Evolutionary conservation across 2,329 filamentous ascomycete species (phyloP).

Genomic region (Dactylellina cionopaga): DNA sequence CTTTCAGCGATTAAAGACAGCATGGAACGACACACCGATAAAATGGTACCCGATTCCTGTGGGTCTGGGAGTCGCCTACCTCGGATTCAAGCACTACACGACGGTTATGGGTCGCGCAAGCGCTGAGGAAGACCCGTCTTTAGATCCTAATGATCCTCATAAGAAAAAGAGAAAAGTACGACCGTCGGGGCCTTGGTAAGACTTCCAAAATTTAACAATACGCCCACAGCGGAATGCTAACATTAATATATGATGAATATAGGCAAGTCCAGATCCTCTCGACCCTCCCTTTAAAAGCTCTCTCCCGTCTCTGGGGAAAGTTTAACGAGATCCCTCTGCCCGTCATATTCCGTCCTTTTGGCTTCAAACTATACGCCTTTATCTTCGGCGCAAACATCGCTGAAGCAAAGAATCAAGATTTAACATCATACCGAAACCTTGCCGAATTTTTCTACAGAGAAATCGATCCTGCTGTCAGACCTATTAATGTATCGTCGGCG

Average conservation of each 20-base stretch:
- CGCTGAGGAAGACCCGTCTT: slow-evolving; percentile 62
- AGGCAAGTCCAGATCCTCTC: slow-evolving; percentile 93
- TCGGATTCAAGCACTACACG: slow-evolving; percentile 85
- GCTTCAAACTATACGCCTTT: slow-evolving; percentile 90
- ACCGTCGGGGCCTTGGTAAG: slow-evolving; percentile 83
- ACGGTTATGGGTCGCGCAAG: slow-evolving; percentile 70
- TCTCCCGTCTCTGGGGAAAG: slow-evolving; percentile 86
- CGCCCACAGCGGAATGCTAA: too few relatives aligned
- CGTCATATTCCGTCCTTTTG: slow-evolving; percentile 85
- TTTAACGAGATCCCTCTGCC: slow-evolving; percentile 92
- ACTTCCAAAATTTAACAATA: background rate
- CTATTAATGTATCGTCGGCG: slow-evolving; percentile 82
- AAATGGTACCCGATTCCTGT: slow-evolving; percentile 93
- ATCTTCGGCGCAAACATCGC: slow-evolving; percentile 89
- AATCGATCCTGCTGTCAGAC: slow-evolving; percentile 86
- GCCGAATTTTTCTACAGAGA: slow-evolving; percentile 97
- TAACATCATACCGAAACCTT: slow-evolving; percentile 90
- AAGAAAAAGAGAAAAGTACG: slow-evolving; percentile 72
- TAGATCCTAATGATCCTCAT: slow-evolving; percentile 65
- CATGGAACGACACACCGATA: slow-evolving; percentile 73
- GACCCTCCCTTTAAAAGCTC: slow-evolving; percentile 86
- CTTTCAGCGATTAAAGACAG: slow-evolving; percentile 22
- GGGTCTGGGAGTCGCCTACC: slow-evolving; percentile 82
- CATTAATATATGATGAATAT: slow-evolving; percentile 1
- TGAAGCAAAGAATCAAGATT: slow-evolving; percentile 87